Conservation (phyloP, 257 asterid species). For the Solanum ossicruentum region DNA sequence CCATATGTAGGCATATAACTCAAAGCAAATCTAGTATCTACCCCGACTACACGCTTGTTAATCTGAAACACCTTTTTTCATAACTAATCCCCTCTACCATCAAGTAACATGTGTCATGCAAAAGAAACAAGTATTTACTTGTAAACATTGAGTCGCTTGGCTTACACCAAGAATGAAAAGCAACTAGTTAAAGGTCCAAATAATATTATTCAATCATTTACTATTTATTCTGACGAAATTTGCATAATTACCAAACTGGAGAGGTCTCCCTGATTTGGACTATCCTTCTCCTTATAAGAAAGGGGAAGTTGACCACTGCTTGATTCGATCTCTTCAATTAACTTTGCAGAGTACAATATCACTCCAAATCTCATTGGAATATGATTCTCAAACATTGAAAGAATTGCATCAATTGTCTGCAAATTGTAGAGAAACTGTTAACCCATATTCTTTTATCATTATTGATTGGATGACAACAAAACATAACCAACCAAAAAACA, state of each 20-base stretch:
- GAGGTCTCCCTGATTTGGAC: conserved; percentile 32
- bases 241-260: conserved; percentile 68
- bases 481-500: conserved; percentile 5
- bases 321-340: conserved; percentile 58
- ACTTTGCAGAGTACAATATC: conserved; percentile 63
- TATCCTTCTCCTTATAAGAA: conserved; percentile 31
- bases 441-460: neutral
- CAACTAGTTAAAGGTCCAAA: neutral
- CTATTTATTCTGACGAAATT: neutral
- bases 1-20: neutral
- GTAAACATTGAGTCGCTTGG: neutral
- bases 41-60: neutral
- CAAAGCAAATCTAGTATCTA: neutral
- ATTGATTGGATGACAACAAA: neutral
- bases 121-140: neutral
- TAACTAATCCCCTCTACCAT: neutral
- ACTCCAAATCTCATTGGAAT: conserved; percentile 94
- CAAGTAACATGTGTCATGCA: neutral
- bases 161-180: neutral
- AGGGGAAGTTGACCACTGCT: conserved; percentile 53
- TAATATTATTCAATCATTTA: neutral
- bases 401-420: conserved; percentile 69
- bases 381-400: conserved; percentile 75
- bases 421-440: conserved; percentile 6
- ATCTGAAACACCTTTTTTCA: neutral